Evolutionary conservation across 2,329 filamentous ascomycete species (phyloP).

Genomic region (Nectriaceae sp.): DNA sequence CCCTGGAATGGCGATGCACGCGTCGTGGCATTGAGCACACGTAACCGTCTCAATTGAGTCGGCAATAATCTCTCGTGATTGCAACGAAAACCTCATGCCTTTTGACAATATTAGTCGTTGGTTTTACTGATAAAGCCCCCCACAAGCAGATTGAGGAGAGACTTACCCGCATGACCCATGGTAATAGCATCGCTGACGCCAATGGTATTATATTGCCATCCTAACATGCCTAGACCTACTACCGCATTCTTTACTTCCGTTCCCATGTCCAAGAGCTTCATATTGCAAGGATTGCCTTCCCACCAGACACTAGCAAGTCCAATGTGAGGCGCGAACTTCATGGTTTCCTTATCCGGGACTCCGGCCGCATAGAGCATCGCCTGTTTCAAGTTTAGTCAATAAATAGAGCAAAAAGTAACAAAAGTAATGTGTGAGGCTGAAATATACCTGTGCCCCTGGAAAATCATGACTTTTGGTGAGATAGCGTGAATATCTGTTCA

Average conservation of each 20-base stretch:
- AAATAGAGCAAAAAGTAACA: not conserved
- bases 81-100: slow-evolving; percentile 9
- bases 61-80: slow-evolving; percentile 7
- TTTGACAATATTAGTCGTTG: too few species aligned
- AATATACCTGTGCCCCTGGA: slow-evolving; percentile 4
- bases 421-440: not conserved
- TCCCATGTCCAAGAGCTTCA: slow-evolving; percentile 1
- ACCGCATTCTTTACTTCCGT: slow-evolving; percentile 1
- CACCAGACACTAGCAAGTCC: slow-evolving; percentile 5
- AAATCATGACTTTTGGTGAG: slow-evolving; percentile 6
- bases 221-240: not conserved
- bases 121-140: not conserved
- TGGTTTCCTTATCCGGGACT: slow-evolving; percentile 2
- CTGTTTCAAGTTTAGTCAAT: not conserved
- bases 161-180: slow-evolving; percentile 3
- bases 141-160: not conserved
- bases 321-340: slow-evolving; percentile 7
- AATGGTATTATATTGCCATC: slow-evolving; percentile 8
- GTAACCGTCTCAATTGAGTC: slow-evolving; percentile 8
- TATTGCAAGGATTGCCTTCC: slow-evolving; percentile 10
- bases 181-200: slow-evolving; percentile 9
- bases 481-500: slow-evolving; percentile 6
- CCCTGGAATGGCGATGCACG: slow-evolving; percentile 4
- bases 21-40: slow-evolving; percentile 3
- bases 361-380: slow-evolving; percentile 8